A percentile compares a stretch with the other conserved stretches of the same genome.
Conservation (phyloP, 768 basidiomycete genomes). For the Phaffia tasmanica region DNA sequence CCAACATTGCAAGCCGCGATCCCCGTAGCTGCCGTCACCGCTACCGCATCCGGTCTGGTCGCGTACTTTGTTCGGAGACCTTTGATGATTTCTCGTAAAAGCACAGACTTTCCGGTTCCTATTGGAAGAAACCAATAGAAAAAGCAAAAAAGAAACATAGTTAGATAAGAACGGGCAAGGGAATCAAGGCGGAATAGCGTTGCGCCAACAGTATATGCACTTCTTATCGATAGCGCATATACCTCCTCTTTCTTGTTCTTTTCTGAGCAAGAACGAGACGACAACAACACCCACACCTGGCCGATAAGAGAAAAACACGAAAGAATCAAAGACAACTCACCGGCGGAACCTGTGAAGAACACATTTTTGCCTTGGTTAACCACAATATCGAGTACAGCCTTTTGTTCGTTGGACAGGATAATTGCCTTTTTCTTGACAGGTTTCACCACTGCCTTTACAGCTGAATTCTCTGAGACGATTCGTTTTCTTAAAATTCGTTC, state of each 20-base stretch:
- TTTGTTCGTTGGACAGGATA: constrained; percentile 51
- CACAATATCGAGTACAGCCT: constrained; percentile 66
- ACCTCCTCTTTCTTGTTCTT: no score
- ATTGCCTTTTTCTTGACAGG: constrained; percentile 18
- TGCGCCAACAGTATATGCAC: not conserved
- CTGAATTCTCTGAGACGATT: not conserved
- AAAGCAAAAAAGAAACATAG: not conserved
- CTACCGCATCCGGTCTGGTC: constrained; percentile 22
- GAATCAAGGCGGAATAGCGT: not conserved
- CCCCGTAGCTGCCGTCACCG: constrained; percentile 26
- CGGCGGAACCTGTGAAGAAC: constrained; percentile 36
- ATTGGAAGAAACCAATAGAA: not conserved
- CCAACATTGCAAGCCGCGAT: constrained; percentile 25
- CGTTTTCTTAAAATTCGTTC: no score
- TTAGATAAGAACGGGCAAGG: not conserved
- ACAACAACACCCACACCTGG: no score
- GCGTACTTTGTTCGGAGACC: constrained; percentile 22
- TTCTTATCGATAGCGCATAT: not conserved
- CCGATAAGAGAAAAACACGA: not conserved
- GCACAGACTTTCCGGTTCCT: constrained; percentile 37
- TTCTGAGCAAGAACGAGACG: no score
- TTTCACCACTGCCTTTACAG: constrained; percentile 4
- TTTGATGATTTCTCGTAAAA: constrained; percentile 33
- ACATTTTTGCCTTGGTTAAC: constrained; percentile 33
- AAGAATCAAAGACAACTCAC: constrained; percentile 16